Percentiles rank a stretch among this genome's conserved stretches.
These are phyloP conservation scores for Tulasnella sp. DNA, from an alignment of 768 basidiomycete genomes.

Conservation along the genomic window DNA sequence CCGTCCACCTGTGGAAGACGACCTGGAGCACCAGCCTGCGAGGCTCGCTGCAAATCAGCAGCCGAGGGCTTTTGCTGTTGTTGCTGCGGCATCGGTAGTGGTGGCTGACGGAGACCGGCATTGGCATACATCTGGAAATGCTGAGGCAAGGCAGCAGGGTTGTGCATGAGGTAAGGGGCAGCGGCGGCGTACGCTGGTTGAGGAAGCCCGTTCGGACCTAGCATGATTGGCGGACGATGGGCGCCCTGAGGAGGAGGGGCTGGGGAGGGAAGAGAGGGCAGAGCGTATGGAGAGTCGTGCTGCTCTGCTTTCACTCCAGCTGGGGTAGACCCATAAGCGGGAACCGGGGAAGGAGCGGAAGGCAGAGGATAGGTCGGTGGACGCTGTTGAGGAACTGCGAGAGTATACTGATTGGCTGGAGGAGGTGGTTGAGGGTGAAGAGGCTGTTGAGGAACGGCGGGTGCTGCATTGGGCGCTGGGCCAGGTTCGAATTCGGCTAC, in stretches of 20 bases:
- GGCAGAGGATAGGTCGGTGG: not conserved
- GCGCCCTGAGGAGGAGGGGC: constrained; percentile 30
- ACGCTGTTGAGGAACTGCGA: not conserved
- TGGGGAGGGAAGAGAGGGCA: constrained; percentile 57
- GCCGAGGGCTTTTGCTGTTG: constrained; percentile 10
- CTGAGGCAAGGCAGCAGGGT: not conserved
- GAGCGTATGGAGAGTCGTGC: constrained; percentile 34
- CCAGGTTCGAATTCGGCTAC: constrained; percentile 82
- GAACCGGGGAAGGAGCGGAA: constrained; percentile 4
- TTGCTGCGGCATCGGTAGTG: not conserved
- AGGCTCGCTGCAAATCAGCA: not conserved
- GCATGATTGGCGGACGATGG: not conserved
- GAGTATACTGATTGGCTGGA: constrained; percentile 10
- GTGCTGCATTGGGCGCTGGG: constrained; percentile 33
- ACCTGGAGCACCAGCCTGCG: not conserved
- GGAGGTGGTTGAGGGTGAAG: constrained; percentile 13
- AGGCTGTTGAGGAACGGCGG: constrained; percentile 45
- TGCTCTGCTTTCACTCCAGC: constrained; percentile 57
- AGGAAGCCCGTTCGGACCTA: not conserved
- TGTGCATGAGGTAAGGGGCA: not conserved
- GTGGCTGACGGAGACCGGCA: constrained; percentile 1
- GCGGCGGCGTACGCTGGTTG: not conserved
- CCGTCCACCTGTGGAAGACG: constrained; percentile 12
- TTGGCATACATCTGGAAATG: constrained; percentile 1
- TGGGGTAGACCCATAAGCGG: not conserved